Base-by-base conservation (phyloP, 768 basidiomycete species). In the Termitomyces sp. region DNA sequence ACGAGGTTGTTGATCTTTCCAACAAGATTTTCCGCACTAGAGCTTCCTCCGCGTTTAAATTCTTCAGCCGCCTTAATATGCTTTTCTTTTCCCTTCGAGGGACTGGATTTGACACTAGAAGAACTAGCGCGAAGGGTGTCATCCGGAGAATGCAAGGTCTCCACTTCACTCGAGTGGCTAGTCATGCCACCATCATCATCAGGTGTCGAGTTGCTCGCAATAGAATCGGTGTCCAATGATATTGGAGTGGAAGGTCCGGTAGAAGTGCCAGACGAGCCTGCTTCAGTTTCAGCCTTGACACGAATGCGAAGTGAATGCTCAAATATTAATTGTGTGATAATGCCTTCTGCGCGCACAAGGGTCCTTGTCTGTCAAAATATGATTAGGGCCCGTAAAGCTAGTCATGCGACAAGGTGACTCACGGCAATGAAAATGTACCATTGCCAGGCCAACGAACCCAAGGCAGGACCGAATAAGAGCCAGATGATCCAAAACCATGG, bases 1-100 rank as follows among this genome's bases (percentile, higher is more conserved):
- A 88, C 79, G 6, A 90, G 70, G 53, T 89, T 91, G 66, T 87
- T 91, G 65, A 92, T 84, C 64, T 82, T 87, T 10, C 90, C 89
- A 37, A 83, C 79, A 19, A 88, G 68, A 62, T 85, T 84, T 9
- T 69, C 70, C 11, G 68, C 65, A 45, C 69, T 70, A 5, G 60
- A 59, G 38, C 45, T 51, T 40, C 45, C 48, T 19, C 57, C 60
- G 6, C 28, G 19, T 22, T 60, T 54, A 10, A 45, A 49, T 22
- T 28, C 56, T 10, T 58, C 57, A 35, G 53, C 19, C 24, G 59
- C 19, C 37, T 55, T 32, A 12, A 45, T 24, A 41, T 58, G 8
- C 53, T 48, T 59, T 17, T n/a, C 41, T 58, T 56, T 58, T 38
- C 46, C 35, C 41, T 56, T 60, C 1, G 55, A 55, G 38, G 35